Base-by-base conservation (phyloP, 73 alveolate species). In the Paramecium sexaurelia region DNA sequence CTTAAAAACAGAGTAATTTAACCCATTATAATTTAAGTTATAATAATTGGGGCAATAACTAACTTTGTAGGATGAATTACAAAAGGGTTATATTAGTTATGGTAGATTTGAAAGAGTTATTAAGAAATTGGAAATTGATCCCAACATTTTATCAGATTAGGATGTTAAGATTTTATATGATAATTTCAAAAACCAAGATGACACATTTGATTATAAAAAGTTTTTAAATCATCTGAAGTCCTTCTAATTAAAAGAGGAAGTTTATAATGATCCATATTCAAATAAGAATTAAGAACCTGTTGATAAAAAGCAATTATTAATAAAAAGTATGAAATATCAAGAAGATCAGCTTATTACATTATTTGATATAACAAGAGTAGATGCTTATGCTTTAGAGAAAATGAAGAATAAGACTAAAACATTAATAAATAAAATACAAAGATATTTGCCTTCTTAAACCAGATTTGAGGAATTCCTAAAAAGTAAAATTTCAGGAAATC, bases 1-100 rank as follows among this genome's bases (percentile, higher is more conserved):
- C 66, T 93, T 9, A 93, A 93, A 87, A 91, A 88, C 26, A 88
- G 96, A 55, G 51, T 73, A 91, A 55, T 55, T 55, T 7, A 24
- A 61, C 27, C 35, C 6, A 45, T 5, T 88, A 40, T 56, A 88
- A 55, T 13, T 57, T 69, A 68, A 75, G 87, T n/a, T 69, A 68
- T 68, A 61, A 88, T 43, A 88, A 75, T 24, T 82, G 43, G 51
- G 91, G 24, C 32, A 68, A 68, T 69, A 84, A 84, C n/a, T 88
- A 6, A 24, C 40, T 3, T 13, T 29, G 73, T 22, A 39, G 7
- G 90, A 78, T 78, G 43, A 78, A 78, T 78, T 78, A 41, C 20
- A 78, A 78, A 78, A 78, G n/a, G 90, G 90, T 3, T 78, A 78
- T 43, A 41, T 78, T 11, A 43, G 71, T 37, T 78, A 17, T 45